These are phyloP conservation scores for Penicillium oxalicum DNA, from an alignment of 2,329 filamentous ascomycete genomes.

Conservation along the genomic window DNA sequence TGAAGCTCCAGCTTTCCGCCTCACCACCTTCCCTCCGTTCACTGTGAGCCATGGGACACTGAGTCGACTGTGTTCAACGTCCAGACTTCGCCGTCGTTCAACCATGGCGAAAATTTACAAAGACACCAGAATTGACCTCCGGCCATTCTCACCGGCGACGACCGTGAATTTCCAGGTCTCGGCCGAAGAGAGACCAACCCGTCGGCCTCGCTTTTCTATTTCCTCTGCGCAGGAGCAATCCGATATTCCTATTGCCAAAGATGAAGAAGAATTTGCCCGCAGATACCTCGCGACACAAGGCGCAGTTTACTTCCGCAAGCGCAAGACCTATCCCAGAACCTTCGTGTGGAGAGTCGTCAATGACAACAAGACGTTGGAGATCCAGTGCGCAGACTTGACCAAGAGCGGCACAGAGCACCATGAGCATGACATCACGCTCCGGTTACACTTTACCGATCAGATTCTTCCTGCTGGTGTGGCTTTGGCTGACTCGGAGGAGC, in stretches of 20 bases:
- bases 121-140: conserved; percentile 78
- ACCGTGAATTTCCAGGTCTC: conserved; percentile 66
- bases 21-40: conserved; percentile 19
- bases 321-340: conserved; percentile 69
- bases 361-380: conserved; percentile 70
- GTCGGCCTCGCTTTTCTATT: conserved; percentile 42
- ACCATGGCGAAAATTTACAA: conserved; percentile 71
- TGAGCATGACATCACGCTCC: conserved; percentile 69
- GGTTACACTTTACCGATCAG: conserved; percentile 67
- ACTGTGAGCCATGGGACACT: conserved; percentile 29
- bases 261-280: conserved; percentile 61
- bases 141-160: conserved; percentile 63
- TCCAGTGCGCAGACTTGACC: conserved; percentile 75
- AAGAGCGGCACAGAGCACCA: conserved; percentile 55
- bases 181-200: conserved; percentile 41
- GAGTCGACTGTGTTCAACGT: conserved; percentile 18
- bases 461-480: conserved; percentile 75
- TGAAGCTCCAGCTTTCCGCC: conserved; percentile 28
- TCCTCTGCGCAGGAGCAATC: conserved; percentile 37
- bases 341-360: conserved; percentile 90
- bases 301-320: conserved; percentile 76
- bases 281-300: conserved; percentile 70
- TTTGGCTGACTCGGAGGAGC: conserved; percentile 71
- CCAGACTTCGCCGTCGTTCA: conserved; percentile 15
- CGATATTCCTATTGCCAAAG: conserved; percentile 48